These are phyloP conservation scores for Fraxinus albicans DNA, from an alignment of 305 asterid genomes.

Conservation along the genomic window DNA sequence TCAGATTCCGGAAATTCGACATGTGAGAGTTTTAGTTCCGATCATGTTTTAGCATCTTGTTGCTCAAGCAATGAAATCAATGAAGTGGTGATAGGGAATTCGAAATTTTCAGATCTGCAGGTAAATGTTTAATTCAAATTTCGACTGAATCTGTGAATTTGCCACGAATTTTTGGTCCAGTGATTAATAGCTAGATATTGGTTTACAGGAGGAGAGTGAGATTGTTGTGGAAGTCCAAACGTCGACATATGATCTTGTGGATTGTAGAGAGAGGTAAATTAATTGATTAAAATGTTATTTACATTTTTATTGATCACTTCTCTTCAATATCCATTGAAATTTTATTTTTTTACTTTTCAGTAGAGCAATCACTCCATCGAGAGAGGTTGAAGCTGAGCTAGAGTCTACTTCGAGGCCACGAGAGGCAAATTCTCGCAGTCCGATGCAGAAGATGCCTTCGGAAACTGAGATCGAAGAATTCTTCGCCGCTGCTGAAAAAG, in stretches of 20 bases:
- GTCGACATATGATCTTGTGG: conserved; percentile 26
- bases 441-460: conserved; percentile 36
- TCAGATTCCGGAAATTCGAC: conserved; percentile 27
- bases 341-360: conserved; percentile 18
- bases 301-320: conserved; percentile 15
- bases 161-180: not conserved
- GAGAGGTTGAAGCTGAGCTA: conserved; percentile 34
- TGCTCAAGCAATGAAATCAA: conserved; percentile 46
- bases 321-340: conserved; percentile 25
- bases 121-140: conserved; percentile 20
- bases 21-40: conserved; percentile 28
- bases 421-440: conserved; percentile 23
- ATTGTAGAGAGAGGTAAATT: conserved; percentile 30
- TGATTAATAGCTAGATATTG: not conserved
- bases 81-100: conserved; percentile 7
- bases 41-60: conserved; percentile 35
- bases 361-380: conserved; percentile 33
- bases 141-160: not conserved
- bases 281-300: too few species aligned
- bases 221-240: conserved; percentile 25
- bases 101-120: conserved; percentile 53
- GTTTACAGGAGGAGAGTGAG: conserved; percentile 15
- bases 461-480: conserved; percentile 54
- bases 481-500: conserved; percentile 52
- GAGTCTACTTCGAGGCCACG: conserved; percentile 30